Evolutionary conservation across 2,329 filamentous ascomycete genomes (phyloP), one percentile per base, ranked within the genome.

Genomic region (Monosporascus sp.): DNA sequence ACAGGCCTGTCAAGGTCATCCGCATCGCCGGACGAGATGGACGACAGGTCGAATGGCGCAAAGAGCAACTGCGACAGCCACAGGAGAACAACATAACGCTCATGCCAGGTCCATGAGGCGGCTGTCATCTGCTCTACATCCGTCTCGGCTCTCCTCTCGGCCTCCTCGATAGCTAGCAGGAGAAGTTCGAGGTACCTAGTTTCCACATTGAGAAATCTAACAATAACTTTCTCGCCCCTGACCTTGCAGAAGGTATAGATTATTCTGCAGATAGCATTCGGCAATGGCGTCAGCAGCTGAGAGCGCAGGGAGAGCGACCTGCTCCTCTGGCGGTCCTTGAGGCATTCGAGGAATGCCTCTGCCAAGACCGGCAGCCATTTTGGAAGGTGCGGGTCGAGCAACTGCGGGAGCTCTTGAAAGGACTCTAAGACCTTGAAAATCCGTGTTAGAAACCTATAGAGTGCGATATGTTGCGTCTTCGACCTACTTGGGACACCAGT

Each of bases 211-310:
- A 99, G 76, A 66, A 97, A 97, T 43, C 90, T 84, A 50, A 91
- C 85, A 61, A 99, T 87, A 50, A 99, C 87, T 70, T 97, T 97
- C 67, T 94, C 86, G 24, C 94, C 93, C 51, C 94, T 84, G 49
- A 97, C 87, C 72, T 99, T 99, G 78, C 91, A 97, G 56, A 99
- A 87, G 0, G 87, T 87, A 68, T 97, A 97, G 37, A 99, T 71
- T 2, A 97, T 77, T 57, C 81, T 83, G 68, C 87, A 90, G 52
- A 96, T 85, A 5, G 90, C 91, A 56, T 81, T 78, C 24, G 86
- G 80, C 0, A 90, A 72, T 1, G 85, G 79, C 22, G 76, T 71
- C 16, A 84, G 63, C 9, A 81, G 68, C 52, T 75, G 66, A 53
- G 71, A 67, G 52, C 60, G 64, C 66, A 60, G 56, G 68, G 69